These are phyloP conservation scores for Trametes punicea DNA, from an alignment of 768 basidiomycete genomes.

Conservation along the genomic window DNA sequence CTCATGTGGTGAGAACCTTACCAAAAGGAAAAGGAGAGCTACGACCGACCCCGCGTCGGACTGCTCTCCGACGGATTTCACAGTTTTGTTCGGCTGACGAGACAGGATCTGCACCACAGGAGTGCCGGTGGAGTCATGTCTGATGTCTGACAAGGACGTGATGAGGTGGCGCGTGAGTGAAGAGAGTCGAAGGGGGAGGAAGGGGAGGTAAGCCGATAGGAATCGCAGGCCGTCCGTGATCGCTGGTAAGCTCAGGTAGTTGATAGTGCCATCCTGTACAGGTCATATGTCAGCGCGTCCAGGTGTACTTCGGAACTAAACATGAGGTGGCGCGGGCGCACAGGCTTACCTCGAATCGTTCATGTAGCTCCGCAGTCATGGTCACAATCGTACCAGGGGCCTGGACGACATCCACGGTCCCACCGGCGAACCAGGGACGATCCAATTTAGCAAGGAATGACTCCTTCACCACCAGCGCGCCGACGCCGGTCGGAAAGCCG, in stretches of 20 bases:
- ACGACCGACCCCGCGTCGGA: conserved; percentile 63
- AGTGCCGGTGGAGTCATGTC: conserved; percentile 56
- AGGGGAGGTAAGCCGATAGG: conserved; percentile 73
- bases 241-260: conserved; percentile 75
- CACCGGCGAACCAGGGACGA: conserved; percentile 84
- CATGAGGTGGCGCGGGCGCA: background rate
- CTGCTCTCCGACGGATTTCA: conserved; percentile 60
- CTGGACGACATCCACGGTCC: conserved; percentile 79
- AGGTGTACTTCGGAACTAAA: background rate
- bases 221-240: conserved; percentile 76
- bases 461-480: conserved; percentile 73
- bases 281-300: conserved; percentile 13
- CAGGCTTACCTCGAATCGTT: conserved; percentile 70
- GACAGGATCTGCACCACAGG: conserved; percentile 73
- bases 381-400: conserved; percentile 74
- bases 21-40: conserved; percentile 59
- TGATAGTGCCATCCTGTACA: conserved; percentile 79
- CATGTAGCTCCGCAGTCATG: conserved; percentile 53
- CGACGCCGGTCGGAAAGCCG: conserved; percentile 82
- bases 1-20: conserved; percentile 36
- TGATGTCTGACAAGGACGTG: conserved; percentile 50
- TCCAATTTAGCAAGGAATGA: conserved; percentile 57
- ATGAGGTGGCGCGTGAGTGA: conserved; percentile 63
- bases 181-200: conserved; percentile 72
- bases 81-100: conserved; percentile 48